These are phyloP conservation scores for Tylopilus balloui DNA, from an alignment of 768 basidiomycete genomes.

Conservation along the genomic window DNA sequence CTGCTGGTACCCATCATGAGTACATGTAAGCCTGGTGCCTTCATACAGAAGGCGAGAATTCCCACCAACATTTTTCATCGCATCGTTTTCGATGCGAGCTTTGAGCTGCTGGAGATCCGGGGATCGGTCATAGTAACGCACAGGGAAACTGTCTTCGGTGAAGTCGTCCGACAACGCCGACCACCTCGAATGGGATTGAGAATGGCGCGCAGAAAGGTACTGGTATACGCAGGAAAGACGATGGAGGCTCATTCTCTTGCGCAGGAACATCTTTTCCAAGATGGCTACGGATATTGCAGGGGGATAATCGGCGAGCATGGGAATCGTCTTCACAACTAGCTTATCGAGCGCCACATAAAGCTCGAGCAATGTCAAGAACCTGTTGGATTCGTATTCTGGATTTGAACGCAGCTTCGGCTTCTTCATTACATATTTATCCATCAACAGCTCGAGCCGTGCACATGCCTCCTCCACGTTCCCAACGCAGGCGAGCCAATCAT, in stretches of 20 bases:
- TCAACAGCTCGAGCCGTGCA: slow-evolving; percentile 16
- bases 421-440: slow-evolving; percentile 22
- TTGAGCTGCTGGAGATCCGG: background rate
- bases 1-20: background rate
- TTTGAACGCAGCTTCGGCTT: slow-evolving; percentile 4
- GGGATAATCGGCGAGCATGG: background rate
- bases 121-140: background rate
- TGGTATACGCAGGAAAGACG: background rate
- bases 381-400: slow-evolving; percentile 36
- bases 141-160: background rate
- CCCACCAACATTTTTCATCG: background rate
- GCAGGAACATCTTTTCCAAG: background rate
- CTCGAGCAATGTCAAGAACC: slow-evolving; percentile 34
- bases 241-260: background rate
- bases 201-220: background rate
- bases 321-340: background rate
- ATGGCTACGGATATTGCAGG: background rate
- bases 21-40: background rate
- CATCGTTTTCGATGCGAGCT: background rate
- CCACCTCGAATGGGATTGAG: background rate
- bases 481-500: slow-evolving; percentile 29
- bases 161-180: background rate
- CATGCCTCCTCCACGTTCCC: slow-evolving; percentile 7
- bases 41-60: background rate
- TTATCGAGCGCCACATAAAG: background rate